Percentiles rank a stretch among this genome's conserved stretches.
These are phyloP conservation scores for Ustilago nuda DNA, from an alignment of 1,284 basidiomycete species.

Conservation along the genomic window DNA sequence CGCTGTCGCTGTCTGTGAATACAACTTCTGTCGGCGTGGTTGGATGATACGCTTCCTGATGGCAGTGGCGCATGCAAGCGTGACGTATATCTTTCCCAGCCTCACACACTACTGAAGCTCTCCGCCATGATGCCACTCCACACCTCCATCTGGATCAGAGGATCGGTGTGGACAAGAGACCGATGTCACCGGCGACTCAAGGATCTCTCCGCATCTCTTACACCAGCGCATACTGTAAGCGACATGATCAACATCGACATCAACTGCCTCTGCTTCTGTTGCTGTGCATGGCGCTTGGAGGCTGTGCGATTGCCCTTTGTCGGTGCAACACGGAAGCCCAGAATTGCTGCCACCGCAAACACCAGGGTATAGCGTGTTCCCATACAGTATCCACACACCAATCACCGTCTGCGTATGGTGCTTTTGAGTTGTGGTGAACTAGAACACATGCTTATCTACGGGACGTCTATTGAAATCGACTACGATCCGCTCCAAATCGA, in stretches of 20 bases:
- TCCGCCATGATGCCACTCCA: background rate
- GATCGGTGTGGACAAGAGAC: background rate
- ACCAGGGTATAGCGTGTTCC: background rate
- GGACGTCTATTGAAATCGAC: background rate
- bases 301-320: background rate
- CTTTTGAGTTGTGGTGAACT: background rate
- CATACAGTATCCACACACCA: background rate
- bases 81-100: background rate
- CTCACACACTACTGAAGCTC: background rate
- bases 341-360: background rate
- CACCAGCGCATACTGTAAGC: background rate
- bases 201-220: background rate
- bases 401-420: background rate
- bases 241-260: background rate
- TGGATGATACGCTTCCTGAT: background rate
- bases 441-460: background rate
- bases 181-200: background rate
- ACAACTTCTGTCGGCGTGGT: background rate
- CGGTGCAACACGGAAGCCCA: background rate
- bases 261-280: no score
- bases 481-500: background rate
- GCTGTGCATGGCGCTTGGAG: no score
- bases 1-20: background rate
- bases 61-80: background rate
- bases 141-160: background rate